Conservation (phyloP, 768 basidiomycete genomes). For the Tephrocybe sp. region DNA sequence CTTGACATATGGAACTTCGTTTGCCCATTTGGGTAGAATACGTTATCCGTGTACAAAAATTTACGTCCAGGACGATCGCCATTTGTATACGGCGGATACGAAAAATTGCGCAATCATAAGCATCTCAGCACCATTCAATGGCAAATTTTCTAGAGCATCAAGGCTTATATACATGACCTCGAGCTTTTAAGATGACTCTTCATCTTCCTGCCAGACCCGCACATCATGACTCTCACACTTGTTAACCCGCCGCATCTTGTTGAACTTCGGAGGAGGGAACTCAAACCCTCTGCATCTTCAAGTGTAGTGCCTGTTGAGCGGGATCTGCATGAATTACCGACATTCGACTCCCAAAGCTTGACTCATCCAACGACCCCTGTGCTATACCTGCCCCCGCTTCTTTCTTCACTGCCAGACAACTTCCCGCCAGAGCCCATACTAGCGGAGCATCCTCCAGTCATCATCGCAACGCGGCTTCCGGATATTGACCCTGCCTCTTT, state of each 20-base stretch:
- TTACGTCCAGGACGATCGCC: no score
- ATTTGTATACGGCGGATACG: conserved; percentile 9
- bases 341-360: conserved; percentile 40
- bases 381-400: conserved; percentile 82
- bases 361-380: conserved; percentile 46
- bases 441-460: conserved; percentile 40
- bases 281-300: background rate
- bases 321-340: conserved; percentile 59
- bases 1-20: no score
- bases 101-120: conserved; percentile 21
- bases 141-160: background rate
- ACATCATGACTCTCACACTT: conserved; percentile 26
- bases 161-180: background rate
- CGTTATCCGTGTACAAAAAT: no score
- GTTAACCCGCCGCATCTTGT: conserved; percentile 33
- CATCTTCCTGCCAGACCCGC: background rate
- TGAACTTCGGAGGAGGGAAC: conserved; percentile 4
- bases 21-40: no score
- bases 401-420: conserved; percentile 68
- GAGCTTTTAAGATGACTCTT: background rate
- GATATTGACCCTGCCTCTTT: conserved; percentile 84
- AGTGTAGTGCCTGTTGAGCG: conserved; percentile 18
- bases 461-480: conserved; percentile 77
- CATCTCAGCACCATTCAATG: conserved; percentile 6
- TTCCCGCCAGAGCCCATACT: conserved; percentile 29